Conservation (phyloP, 2,329 filamentous ascomycete species). For the Teratosphaeriaceae sp. region DNA sequence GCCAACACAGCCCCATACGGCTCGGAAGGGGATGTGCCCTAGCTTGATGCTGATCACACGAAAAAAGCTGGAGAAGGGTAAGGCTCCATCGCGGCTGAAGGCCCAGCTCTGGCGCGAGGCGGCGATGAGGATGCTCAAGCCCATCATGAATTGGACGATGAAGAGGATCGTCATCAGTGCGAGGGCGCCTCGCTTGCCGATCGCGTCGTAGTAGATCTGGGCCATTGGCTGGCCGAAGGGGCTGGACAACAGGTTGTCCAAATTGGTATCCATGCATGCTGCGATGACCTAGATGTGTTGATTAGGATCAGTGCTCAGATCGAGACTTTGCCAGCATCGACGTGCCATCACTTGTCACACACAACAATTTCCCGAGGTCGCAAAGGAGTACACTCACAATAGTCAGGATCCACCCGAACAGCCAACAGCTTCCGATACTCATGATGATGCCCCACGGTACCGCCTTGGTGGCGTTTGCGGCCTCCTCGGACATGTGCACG, state of each 20-base stretch:
- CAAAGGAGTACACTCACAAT: no score
- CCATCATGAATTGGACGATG: constrained; percentile 58
- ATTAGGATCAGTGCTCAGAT: no score
- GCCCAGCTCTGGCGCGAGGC: constrained; percentile 57
- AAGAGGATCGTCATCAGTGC: constrained; percentile 54
- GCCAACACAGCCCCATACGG: constrained; percentile 49
- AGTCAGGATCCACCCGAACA: constrained; percentile 52
- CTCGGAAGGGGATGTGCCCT: constrained; percentile 52
- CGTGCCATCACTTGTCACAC: no score
- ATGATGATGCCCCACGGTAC: constrained; percentile 56
- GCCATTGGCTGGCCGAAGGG: constrained; percentile 55
- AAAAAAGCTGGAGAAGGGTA: constrained; percentile 55
- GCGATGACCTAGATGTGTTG: no score
- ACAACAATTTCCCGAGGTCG: no score
- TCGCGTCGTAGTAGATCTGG: constrained; percentile 54
- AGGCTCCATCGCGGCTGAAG: constrained; percentile 55
- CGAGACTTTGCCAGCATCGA: no score
- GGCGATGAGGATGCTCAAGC: constrained; percentile 51
- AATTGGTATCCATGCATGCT: constrained; percentile 49
- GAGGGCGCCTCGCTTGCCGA: constrained; percentile 53
- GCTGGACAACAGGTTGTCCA: constrained; percentile 42
- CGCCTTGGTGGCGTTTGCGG: constrained; percentile 52
- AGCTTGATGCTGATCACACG: constrained; percentile 49
- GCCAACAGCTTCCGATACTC: constrained; percentile 49
- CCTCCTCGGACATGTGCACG: constrained; percentile 55